phyloP scores from a whole-genome alignment of 2,329 filamentous ascomycete species.

The Pseudogymnoascus sp. region DNA sequence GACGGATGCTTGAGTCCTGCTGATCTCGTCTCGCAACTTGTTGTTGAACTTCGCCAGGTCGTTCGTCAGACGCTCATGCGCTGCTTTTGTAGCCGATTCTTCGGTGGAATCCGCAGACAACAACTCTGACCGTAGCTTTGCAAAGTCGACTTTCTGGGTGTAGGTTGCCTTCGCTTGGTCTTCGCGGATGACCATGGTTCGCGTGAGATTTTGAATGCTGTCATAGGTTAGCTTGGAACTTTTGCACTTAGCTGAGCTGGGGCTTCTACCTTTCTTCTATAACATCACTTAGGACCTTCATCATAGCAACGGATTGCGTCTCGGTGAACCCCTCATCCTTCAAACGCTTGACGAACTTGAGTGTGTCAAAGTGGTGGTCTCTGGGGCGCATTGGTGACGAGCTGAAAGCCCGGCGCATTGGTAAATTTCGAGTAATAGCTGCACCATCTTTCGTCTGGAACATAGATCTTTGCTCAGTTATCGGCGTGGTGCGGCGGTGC shows the following conservation, averaged over 20 bases:
- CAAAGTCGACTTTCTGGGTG: conserved; percentile 93
- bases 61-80: conserved; percentile 87
- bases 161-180: conserved; percentile 76
- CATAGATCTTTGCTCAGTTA: neutral
- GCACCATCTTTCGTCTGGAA: neutral
- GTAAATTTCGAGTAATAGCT: conserved; percentile 11
- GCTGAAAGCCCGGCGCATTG: conserved; percentile 50
- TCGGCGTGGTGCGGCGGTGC: neutral
- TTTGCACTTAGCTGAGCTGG: conserved; percentile 3
- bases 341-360: conserved; percentile 90
- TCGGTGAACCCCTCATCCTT: conserved; percentile 91
- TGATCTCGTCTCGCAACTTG: conserved; percentile 85
- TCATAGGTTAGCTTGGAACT: neutral
- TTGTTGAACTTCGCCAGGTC: conserved; percentile 91
- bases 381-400: conserved; percentile 52
- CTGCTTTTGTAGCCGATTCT: conserved; percentile 75
- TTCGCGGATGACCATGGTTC: conserved; percentile 96
- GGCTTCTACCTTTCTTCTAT: conserved; percentile 74
- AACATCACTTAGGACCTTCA: conserved; percentile 92
- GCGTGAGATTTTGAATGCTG: conserved; percentile 91
- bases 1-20: conserved; percentile 86
- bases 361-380: conserved; percentile 95
- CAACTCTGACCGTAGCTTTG: conserved; percentile 90
- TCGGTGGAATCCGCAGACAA: conserved; percentile 88
- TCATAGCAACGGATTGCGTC: conserved; percentile 93